phyloP scores from a whole-genome alignment of 352 stramenopile genomes.

The Globisporangium takayamanum region DNA sequence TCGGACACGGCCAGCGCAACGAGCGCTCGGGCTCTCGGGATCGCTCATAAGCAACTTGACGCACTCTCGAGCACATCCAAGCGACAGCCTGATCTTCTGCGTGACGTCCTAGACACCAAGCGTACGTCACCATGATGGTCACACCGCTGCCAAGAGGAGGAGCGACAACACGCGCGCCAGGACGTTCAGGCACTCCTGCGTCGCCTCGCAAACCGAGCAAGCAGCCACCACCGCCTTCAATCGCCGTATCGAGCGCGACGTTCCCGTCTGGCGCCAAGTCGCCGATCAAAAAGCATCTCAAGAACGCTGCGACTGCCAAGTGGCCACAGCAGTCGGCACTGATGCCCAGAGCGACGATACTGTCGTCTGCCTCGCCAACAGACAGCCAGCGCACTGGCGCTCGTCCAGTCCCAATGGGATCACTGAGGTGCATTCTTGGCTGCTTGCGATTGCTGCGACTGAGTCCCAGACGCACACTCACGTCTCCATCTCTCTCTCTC shows the following conservation, averaged over 20 bases:
- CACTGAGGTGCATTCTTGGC: background rate
- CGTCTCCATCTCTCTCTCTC: background rate
- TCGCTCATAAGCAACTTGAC: constrained; percentile 1
- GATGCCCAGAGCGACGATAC: background rate
- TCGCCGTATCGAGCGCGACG: background rate
- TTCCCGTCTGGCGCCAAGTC: constrained; percentile 21
- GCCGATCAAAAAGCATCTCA: constrained; percentile 53
- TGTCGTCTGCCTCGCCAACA: too few relatives aligned
- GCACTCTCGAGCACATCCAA: background rate
- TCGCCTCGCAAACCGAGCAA: constrained; percentile 4
- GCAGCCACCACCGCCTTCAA: constrained; percentile 4
- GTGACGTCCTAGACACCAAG: too few relatives aligned
- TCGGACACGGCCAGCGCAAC: background rate
- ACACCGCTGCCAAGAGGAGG: constrained; percentile 15
- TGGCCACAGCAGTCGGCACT: background rate
- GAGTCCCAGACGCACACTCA: constrained; percentile 6
- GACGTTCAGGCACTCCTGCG: background rate
- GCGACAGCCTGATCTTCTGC: background rate
- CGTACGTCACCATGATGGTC: constrained; percentile 14
- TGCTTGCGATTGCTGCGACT: background rate
- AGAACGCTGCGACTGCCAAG: constrained; percentile 15
- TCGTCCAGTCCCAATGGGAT: constrained; percentile 3
- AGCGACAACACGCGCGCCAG: background rate
- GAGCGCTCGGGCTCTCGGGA: background rate
- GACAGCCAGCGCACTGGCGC: background rate